Evolutionary conservation across 208 protist genomes (phyloP).

Genomic region (Leishmania braziliensis): DNA sequence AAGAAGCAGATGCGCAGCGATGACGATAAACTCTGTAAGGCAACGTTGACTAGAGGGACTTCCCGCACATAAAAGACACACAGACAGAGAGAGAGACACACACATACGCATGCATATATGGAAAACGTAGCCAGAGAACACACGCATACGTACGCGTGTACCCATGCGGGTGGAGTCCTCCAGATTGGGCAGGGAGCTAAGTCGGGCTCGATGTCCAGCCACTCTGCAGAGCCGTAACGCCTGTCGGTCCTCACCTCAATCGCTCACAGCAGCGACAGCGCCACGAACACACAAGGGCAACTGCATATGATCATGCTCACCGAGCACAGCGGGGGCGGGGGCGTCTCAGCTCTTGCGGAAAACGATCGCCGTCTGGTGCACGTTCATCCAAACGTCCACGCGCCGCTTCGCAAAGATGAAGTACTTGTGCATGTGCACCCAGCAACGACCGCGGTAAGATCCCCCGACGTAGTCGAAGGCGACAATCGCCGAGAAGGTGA

Average conservation of each 20-base stretch:
- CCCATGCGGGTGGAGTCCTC: not conserved
- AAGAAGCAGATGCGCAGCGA: constrained; percentile 2
- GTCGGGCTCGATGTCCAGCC: not conserved
- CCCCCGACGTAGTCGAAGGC: constrained; percentile 47
- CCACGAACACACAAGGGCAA: not conserved
- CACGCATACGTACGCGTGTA: not conserved
- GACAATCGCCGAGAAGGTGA: constrained; percentile 40
- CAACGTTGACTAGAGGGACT: not conserved
- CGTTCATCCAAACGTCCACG: constrained; percentile 62
- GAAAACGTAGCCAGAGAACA: not conserved
- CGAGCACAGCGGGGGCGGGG: not conserved
- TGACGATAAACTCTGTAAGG: not conserved
- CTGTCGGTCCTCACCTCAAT: not conserved
- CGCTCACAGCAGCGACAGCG: not conserved
- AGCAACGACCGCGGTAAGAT: constrained; percentile 46
- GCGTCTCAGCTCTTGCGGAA: constrained; percentile 23
- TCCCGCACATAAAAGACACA: not conserved
- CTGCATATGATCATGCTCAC: not conserved
- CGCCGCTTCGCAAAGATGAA: constrained; percentile 75
- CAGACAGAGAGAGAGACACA: not conserved
- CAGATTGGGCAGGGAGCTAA: not conserved
- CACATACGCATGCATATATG: not conserved
- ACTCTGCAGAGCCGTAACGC: not conserved
- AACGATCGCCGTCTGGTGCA: constrained; percentile 53
- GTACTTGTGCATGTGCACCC: constrained; percentile 87